Evolutionary conservation across 345 rosid genomes (phyloP).

Genomic region (Brassica carinata): DNA sequence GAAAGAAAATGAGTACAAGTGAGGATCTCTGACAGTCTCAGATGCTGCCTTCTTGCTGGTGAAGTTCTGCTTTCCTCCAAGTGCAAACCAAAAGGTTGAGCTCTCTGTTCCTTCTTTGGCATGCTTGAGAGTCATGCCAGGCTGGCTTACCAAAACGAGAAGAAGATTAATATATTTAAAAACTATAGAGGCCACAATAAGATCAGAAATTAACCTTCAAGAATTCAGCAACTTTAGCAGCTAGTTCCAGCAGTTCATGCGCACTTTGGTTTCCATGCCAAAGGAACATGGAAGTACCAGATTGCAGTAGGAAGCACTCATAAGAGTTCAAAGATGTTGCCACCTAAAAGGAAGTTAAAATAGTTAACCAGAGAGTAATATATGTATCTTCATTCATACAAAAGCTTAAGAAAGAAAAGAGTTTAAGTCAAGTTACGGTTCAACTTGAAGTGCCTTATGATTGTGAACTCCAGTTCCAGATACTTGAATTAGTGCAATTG

Average conservation of each 20-base stretch:
- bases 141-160: conserved; percentile 55
- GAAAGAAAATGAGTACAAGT: conserved; percentile 68
- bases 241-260: conserved; percentile 85
- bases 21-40: conserved; percentile 85
- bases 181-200: not conserved
- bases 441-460: conserved; percentile 80
- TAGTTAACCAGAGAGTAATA: no score
- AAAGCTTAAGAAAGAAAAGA: not conserved
- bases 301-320: conserved; percentile 95
- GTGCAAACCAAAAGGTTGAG: conserved; percentile 92
- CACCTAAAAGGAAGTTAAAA: conserved; percentile 49
- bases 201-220: conserved; percentile 59
- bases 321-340: conserved; percentile 83
- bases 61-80: conserved; percentile 95
- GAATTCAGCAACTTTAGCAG: conserved; percentile 80
- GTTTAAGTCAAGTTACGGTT: conserved; percentile 51
- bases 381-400: no score
- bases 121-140: conserved; percentile 84
- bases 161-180: not conserved
- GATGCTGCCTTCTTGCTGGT: conserved; percentile 64
- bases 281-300: conserved; percentile 80
- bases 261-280: conserved; percentile 99
- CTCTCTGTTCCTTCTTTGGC: conserved; percentile 99
- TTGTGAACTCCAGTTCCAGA: conserved; percentile 80
- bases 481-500: conserved; percentile 76